Conservation (phyloP, 331 rosid species). For the Phaseolus coccineus region DNA sequence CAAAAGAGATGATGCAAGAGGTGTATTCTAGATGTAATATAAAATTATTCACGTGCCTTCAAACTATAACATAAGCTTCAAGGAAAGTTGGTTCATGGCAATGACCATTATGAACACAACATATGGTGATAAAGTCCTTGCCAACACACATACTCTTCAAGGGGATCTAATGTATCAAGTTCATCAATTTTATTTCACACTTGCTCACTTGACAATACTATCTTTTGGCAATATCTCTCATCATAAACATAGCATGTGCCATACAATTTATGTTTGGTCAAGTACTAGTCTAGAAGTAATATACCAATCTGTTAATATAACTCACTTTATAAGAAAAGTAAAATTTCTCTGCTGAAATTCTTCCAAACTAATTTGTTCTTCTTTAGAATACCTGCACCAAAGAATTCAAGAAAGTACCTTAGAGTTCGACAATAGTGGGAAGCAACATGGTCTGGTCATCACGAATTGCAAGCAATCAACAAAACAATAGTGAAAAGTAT, state of each 20-base stretch:
- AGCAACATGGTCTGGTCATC: background rate
- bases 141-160: background rate
- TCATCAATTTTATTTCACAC: constrained; percentile 4
- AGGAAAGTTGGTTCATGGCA: background rate
- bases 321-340: constrained; percentile 85
- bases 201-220: background rate
- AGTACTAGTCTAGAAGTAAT: background rate
- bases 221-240: constrained; percentile 8
- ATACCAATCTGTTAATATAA: constrained; percentile 31
- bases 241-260: constrained; percentile 24
- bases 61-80: background rate
- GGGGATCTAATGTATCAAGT: background rate
- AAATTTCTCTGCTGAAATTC: constrained; percentile 71
- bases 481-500: background rate
- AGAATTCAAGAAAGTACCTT: constrained; percentile 15
- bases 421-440: constrained; percentile 19
- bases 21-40: background rate
- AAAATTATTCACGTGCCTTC: background rate
- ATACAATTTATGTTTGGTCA: constrained; percentile 25
- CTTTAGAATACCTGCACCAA: constrained; percentile 86
- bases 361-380: constrained; percentile 69
- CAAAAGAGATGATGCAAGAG: background rate
- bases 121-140: background rate
- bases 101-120: background rate
- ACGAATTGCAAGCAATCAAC: constrained; percentile 2